Evolutionary conservation across 495 filamentous ascomycete genomes (phyloP), one percentile per base, ranked within the genome.

Genomic region (Penicillium lagena): DNA sequence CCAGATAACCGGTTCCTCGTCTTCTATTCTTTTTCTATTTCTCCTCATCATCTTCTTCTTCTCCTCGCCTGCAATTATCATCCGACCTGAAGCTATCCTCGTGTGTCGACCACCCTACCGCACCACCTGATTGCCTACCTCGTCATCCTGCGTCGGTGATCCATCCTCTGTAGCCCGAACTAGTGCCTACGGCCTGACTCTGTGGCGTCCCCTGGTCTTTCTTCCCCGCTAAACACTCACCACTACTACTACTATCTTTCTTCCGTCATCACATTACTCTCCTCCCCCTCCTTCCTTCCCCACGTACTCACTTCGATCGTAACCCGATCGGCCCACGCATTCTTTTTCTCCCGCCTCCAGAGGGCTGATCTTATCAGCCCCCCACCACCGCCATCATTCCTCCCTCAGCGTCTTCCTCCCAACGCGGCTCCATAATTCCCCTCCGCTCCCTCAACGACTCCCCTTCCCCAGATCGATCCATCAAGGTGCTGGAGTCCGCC

Each of bases 331-430:
- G 37, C 45, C 29, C 36, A 10, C 42, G 37, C 40, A 39, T 45
- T 45, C 27, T 50, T 42, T 11, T 32, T 34, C n/a, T 34, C 32
- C 30, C 42, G 40, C 35, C 37, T 35, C 12, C 42, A 52, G 40
- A 58, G 71, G 72, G 72, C 72, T 73, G 64, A 54, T 50, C 48
- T 50, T 39, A 53, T 51, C 67, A 71, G 72, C 70, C 73, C 73
- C 58, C 54, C 40, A 64, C 56, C 51, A 72, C 69, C 74, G 73
- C 64, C 77, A 82, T 68, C 66, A 83, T 83, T 82, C 67, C 71
- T 74, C 59, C 22, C 22, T 22, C 67, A 49, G 59, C 67, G 68
- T 76, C 61, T 47, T 60, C 56, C 44, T 73, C 75, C 42, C 68
- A 70, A 54, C 70, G 66, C 56, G 61, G 59, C 31, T 67, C 68